phyloP scores from a whole-genome alignment of 768 basidiomycete species.

The Boletus reticuloceps region DNA sequence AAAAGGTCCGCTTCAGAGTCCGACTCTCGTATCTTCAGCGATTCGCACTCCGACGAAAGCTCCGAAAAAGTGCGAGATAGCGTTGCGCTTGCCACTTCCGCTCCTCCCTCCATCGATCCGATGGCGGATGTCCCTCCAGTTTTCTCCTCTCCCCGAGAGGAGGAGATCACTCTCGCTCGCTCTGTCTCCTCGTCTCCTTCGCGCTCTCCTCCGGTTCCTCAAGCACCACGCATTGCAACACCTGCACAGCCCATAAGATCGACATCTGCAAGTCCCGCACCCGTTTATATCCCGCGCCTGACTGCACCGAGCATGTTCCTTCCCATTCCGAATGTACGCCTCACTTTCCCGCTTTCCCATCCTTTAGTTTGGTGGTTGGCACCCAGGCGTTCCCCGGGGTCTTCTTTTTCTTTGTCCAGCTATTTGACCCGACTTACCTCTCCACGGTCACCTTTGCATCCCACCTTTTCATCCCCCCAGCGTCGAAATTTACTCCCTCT shows the following conservation, averaged over 20 bases:
- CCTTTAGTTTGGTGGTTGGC: constrained; percentile 61
- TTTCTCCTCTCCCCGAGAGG: constrained; percentile 5
- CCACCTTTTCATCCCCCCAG: constrained; percentile 4
- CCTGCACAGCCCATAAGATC: constrained; percentile 35
- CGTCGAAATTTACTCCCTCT: background rate
- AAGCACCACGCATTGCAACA: background rate
- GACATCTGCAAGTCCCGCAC: constrained; percentile 10
- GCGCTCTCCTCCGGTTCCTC: background rate
- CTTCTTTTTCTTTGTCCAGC: constrained; percentile 37
- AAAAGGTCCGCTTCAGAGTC: constrained; percentile 12
- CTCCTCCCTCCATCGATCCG: background rate
- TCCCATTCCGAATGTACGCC: constrained; percentile 87
- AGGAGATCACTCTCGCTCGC: constrained; percentile 45
- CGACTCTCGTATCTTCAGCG: constrained; percentile 1
- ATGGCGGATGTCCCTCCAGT: constrained; percentile 7
- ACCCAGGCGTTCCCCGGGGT: constrained; percentile 35
- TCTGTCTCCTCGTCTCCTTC: constrained; percentile 24
- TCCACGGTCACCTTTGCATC: background rate
- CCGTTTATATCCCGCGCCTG: constrained; percentile 64
- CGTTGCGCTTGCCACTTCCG: background rate
- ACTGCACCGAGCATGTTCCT: constrained; percentile 77
- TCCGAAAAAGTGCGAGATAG: background rate
- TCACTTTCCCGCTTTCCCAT: constrained; percentile 40
- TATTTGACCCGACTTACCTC: constrained; percentile 23
- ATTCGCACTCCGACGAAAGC: constrained; percentile 11